phyloP scores from a whole-genome alignment of 75 land plant genomes.

The Picea glauca region DNA sequence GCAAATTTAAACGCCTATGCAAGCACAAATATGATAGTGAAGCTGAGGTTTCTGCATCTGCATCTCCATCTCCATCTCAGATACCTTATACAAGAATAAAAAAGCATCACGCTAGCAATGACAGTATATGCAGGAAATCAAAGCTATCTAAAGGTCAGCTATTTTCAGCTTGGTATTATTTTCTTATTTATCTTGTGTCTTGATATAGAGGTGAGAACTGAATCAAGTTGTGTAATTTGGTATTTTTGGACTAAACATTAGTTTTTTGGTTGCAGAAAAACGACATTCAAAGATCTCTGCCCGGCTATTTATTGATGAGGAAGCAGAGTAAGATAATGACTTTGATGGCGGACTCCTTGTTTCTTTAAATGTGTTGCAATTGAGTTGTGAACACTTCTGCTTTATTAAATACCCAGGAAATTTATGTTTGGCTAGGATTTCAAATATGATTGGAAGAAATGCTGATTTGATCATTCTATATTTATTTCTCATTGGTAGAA shows the following conservation, averaged over 20 bases:
- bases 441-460: neutral
- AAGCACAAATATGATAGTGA: conserved; percentile 26
- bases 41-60: neutral
- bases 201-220: neutral
- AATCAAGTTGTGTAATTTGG: neutral
- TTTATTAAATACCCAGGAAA: neutral
- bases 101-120: neutral
- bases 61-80: conserved; percentile 3
- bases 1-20: conserved; percentile 63
- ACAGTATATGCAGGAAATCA: neutral
- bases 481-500: neutral
- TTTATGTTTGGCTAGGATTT: neutral
- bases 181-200: neutral
- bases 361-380: neutral
- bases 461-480: neutral
- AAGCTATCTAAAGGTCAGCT: neutral
- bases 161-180: neutral
- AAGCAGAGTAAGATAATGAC: conserved; percentile 80
- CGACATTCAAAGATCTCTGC: conserved; percentile 18
- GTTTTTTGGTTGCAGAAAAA: conserved; percentile 30
- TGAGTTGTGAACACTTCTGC: neutral
- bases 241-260: neutral
- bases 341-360: neutral
- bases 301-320: conserved; percentile 71
- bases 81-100: neutral